These are phyloP conservation scores for Kalaharituber pfeilii DNA, from an alignment of 2,329 filamentous ascomycete species.

Conservation along the genomic window DNA sequence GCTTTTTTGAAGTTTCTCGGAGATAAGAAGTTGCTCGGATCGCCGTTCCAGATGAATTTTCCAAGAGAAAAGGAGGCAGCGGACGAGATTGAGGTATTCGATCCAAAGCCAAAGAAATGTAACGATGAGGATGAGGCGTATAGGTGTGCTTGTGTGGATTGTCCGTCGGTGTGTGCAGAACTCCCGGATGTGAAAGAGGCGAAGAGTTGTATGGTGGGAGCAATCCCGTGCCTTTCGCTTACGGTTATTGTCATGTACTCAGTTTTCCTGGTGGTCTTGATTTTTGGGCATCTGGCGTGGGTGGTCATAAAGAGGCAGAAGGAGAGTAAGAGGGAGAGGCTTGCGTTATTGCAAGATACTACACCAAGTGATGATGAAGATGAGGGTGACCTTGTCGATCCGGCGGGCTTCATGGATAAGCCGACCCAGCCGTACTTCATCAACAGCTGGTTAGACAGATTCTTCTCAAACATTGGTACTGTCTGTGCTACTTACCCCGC, in stretches of 20 bases:
- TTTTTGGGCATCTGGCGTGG: slow-evolving; percentile 52
- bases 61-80: slow-evolving; percentile 41
- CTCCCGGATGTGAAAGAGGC: slow-evolving; percentile 56
- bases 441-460: slow-evolving; percentile 63
- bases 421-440: slow-evolving; percentile 64
- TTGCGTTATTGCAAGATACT: slow-evolving; percentile 73
- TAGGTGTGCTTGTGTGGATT: slow-evolving; percentile 87
- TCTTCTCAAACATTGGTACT: slow-evolving; percentile 66
- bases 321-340: slow-evolving; percentile 57
- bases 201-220: slow-evolving; percentile 62
- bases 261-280: slow-evolving; percentile 49
- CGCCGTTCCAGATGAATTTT: slow-evolving; percentile 97
- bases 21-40: slow-evolving; percentile 77
- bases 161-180: slow-evolving; percentile 65
- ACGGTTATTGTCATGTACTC: slow-evolving; percentile 76
- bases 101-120: slow-evolving; percentile 65
- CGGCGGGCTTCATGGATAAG: slow-evolving; percentile 57
- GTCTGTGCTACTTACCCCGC: slow-evolving; percentile 66
- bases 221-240: slow-evolving; percentile 86
- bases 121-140: slow-evolving; percentile 75
- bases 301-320: slow-evolving; percentile 58
- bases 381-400: slow-evolving; percentile 67
- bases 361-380: slow-evolving; percentile 82
- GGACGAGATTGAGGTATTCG: slow-evolving; percentile 52
- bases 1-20: slow-evolving; percentile 82